Base-by-base conservation (phyloP, 768 basidiomycete species). In the Podaxis rugospora region DNA sequence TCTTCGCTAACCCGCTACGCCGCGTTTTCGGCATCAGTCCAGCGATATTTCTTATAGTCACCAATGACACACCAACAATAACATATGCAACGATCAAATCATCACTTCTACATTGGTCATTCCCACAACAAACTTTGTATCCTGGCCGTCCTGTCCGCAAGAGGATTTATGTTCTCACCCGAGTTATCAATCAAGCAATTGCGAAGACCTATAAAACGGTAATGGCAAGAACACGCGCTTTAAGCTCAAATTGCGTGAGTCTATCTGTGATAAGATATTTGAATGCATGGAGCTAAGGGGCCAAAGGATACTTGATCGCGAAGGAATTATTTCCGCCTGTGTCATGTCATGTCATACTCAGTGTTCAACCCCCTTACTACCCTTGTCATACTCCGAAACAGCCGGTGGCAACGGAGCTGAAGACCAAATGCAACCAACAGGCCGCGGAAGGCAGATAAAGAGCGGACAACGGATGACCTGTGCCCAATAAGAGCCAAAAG, bases 11-110 rank as follows among this genome's bases (percentile, higher is more conserved):
- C 42, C 42, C 42, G 6, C 42, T 7, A 44, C 18, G 9, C n/a
- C 42, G n/a, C 18, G 18, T 44, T 44, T 16, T 6, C 42, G 42
- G 42, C 6, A 18, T 44, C 42, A 44, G 32, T 32, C n/a, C 16
- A 9, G 21, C 42, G 6, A 44, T 9, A 3, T 16, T 44, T 7
- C 6, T 18, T 18, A 55, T 55, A 35, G 40, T 28, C 46, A 57
- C 57, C 57, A 57, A 57, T 57, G 47, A 57, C 32, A 25, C 13
- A 39, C 32, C n/a, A 18, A 23, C 9, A 10, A 57, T 57, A 42
- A 57, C 57, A 57, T 23, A 27, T n/a, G 13, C 46, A 57, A 40
- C 35, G 23, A 55, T 49, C 57, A 37, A 57, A 50, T 51, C 16
- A 21, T 47, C 46, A 11, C 28, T 13, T 13, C 18, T 11, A 14